Evolutionary conservation across 306 rosid genomes (phyloP), one percentile per base, ranked within the genome.

Genomic region (Luffa aegyptiaca): DNA sequence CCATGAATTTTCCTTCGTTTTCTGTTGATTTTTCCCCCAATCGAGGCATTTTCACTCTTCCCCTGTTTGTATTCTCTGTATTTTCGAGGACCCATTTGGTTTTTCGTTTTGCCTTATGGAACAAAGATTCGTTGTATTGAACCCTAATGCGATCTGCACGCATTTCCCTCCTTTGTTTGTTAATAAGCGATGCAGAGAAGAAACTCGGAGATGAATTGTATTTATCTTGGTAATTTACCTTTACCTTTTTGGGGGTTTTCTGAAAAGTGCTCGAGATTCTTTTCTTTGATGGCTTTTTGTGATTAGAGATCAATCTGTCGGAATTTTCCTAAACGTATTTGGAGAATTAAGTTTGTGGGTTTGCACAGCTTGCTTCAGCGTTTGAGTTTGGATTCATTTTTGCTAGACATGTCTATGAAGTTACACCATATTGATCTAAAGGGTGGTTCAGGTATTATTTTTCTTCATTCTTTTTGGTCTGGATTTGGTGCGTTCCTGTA

Each of bases 351-450:
- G 74, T 85, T 85, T 74, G 75, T 88, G 84, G 88, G 80, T 48
- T 42, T 18, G 63, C 81, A 17, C 8, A 2, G 14, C 14, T 46
- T 46, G 52, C 10, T 83, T 87, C 70, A 72, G 56, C 63, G 48
- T 81, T 82, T 84, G 78, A 82, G 82, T 72, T 82, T 82, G 83
- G 82, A 80, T 72, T 57, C 79, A 83, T 83, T 81, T 83, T 83
- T 65, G 86, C 72, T 86, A 85, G 83, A 86, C 71, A 88, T 87
- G 90, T 87, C 94, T 73, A 17, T 83, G 64, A 86, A 70, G 41
- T 83, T 61, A 45, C 84, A 88, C 18, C 84, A 83, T 65, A 69
- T 85, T 79, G 90, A 87, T 58, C 81, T 65, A 48, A 75, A 75
- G 57, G 85, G 84, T 49, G 81, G 71, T 81, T 53, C 92, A 79